phyloP scores from a whole-genome alignment of 176 grass and related monocot genomes.

The Aegilops sharonensis region DNA sequence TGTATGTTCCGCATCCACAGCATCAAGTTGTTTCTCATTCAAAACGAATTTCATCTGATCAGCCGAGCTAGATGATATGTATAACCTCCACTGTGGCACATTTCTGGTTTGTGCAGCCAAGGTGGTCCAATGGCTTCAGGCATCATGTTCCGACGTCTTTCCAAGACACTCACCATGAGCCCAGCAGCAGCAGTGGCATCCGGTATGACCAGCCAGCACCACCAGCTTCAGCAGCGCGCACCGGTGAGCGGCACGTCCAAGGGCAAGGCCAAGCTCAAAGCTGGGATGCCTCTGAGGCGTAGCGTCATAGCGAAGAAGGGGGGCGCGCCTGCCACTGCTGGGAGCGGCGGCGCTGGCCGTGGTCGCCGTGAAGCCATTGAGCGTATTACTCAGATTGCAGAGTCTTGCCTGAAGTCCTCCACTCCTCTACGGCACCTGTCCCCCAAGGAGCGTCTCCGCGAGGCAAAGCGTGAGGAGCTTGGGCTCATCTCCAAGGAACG shows the following conservation, averaged over 20 bases:
- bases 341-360: slow-evolving; percentile 24
- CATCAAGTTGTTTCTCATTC: too few species aligned
- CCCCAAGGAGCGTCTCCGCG: slow-evolving; percentile 60
- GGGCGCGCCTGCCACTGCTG: slow-evolving; percentile 21
- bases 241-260: slow-evolving; percentile 77
- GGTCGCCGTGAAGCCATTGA: slow-evolving; percentile 54
- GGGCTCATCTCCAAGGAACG: slow-evolving; percentile 14
- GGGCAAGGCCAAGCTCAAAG: slow-evolving; percentile 80
- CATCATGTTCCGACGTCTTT: slow-evolving; percentile 24
- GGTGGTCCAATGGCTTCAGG: slow-evolving; percentile 27
- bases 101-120: slow-evolving; percentile 8
- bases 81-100: neutral
- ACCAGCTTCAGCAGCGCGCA: slow-evolving; percentile 48
- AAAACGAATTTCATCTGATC: too few species aligned
- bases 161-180: slow-evolving; percentile 29
- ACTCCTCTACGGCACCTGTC: slow-evolving; percentile 63
- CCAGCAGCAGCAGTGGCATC: slow-evolving; percentile 5
- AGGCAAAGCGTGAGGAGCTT: slow-evolving; percentile 32
- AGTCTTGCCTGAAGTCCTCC: slow-evolving; percentile 68
- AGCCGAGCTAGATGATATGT: neutral
- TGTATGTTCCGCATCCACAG: too few species aligned
- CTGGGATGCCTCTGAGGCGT: slow-evolving; percentile 56
- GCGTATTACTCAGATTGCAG: slow-evolving; percentile 56
- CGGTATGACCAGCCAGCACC: slow-evolving; percentile 17
- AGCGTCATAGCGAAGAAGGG: slow-evolving; percentile 56